A percentile compares a stretch with the other conserved stretches of the same genome.
phyloP scores from a whole-genome alignment of 1,139 yeast species.

The Yamadazyma aaseri region DNA sequence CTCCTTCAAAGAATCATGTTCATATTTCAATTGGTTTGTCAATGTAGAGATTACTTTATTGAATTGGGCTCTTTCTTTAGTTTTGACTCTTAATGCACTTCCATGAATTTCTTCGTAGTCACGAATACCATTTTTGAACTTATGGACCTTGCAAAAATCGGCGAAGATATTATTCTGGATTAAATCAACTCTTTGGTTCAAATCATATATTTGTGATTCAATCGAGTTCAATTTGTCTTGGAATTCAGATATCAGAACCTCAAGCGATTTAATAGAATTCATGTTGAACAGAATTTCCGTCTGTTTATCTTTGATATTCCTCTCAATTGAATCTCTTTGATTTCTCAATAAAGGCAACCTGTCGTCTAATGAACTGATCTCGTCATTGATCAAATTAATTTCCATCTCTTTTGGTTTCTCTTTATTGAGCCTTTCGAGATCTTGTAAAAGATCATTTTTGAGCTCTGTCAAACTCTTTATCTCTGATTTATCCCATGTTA shows the following conservation, averaged over 20 bases:
- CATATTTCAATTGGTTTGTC: conserved; percentile 63
- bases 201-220: conserved; percentile 25
- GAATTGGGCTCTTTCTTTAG: conserved; percentile 63
- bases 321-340: conserved; percentile 47
- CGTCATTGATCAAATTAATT: conserved; percentile 57
- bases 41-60: conserved; percentile 61
- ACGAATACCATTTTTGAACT: conserved; percentile 51
- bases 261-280: conserved; percentile 20
- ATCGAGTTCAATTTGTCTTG: conserved; percentile 26
- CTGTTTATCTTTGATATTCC: conserved; percentile 52
- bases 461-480: conserved; percentile 53
- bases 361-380: conserved; percentile 54
- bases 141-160: conserved; percentile 53
- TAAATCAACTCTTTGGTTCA: conserved; percentile 27
- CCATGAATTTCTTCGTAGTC: conserved; percentile 75
- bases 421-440: conserved; percentile 50
- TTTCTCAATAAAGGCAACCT: conserved; percentile 52
- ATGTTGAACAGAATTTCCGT: conserved; percentile 56
- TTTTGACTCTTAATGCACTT: conserved; percentile 53
- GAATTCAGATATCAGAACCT: conserved; percentile 19
- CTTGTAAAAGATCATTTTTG: conserved; percentile 60
- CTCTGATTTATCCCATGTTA: conserved; percentile 76
- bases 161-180: conserved; percentile 49
- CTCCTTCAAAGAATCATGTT: conserved; percentile 53
- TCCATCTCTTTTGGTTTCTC: conserved; percentile 54